These are phyloP conservation scores for Spinellus fusiger DNA, from an alignment of 192 early-diverging fungal species.

Conservation along the genomic window DNA sequence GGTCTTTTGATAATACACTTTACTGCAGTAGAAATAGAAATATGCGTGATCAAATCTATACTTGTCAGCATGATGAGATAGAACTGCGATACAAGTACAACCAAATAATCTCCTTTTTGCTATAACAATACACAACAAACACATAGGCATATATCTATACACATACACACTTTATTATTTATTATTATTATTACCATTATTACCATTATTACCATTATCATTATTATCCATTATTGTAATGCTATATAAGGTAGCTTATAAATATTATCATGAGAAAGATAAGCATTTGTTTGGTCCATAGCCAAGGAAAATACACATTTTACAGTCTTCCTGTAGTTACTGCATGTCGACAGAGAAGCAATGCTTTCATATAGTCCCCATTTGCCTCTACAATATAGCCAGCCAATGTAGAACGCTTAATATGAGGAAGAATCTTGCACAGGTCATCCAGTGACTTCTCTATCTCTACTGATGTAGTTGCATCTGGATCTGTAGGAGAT, in stretches of 20 bases:
- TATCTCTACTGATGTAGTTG: background rate
- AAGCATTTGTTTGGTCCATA: background rate
- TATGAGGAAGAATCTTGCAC: constrained; percentile 44
- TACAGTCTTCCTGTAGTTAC: constrained; percentile 36
- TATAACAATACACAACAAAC: no score
- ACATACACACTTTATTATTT: background rate
- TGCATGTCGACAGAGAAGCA: constrained; percentile 36
- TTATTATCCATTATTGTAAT: no score
- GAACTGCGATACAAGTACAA: no score
- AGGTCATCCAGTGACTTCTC: constrained; percentile 42
- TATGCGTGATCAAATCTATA: no score
- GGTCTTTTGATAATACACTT: background rate
- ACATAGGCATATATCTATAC: background rate
- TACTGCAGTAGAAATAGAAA: no score
- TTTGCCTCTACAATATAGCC: constrained; percentile 37
- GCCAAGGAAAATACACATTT: background rate
- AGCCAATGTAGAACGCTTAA: constrained; percentile 31
- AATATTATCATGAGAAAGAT: background rate
- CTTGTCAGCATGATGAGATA: no score
- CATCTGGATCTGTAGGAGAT: background rate
- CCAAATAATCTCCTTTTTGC: no score
- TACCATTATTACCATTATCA: background rate
- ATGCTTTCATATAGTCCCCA: constrained; percentile 43
- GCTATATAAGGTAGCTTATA: background rate
- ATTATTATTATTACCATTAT: background rate